Evolutionary conservation across 2,329 filamentous ascomycete species (phyloP).

Genomic region (Epichloe aotearoae): DNA sequence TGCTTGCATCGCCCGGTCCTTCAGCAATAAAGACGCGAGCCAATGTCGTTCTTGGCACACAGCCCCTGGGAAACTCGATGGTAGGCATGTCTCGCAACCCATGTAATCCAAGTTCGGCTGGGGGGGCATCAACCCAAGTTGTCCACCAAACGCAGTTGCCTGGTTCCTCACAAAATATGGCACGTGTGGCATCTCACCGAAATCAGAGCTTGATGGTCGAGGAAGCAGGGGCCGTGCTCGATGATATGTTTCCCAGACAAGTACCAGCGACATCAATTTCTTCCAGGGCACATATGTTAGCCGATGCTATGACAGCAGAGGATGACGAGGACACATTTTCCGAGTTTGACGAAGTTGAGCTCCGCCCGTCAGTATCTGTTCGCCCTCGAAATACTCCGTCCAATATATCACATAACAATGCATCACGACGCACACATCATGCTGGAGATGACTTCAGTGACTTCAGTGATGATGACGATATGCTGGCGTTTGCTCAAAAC

Average conservation of each 20-base stretch:
- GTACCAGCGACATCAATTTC: not conserved
- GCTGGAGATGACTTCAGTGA: conserved; percentile 28
- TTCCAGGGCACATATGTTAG: conserved; percentile 2
- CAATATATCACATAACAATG: not conserved
- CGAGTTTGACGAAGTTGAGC: conserved; percentile 18
- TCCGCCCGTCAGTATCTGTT: conserved; percentile 6
- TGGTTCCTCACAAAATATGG: conserved; percentile 10
- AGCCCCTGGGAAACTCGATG: conserved; percentile 19
- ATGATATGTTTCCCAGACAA: conserved; percentile 16
- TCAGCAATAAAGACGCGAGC: conserved; percentile 7
- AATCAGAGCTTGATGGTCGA: conserved; percentile 13
- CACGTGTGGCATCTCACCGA: conserved; percentile 6
- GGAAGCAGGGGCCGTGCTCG: conserved; percentile 11
- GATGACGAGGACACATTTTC: conserved; percentile 16
- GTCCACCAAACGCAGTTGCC: conserved; percentile 39
- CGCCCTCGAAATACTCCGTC: not conserved
- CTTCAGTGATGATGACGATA: conserved; percentile 37
- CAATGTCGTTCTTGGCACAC: conserved; percentile 31
- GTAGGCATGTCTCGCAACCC: conserved; percentile 21
- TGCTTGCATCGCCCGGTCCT: conserved; percentile 9
- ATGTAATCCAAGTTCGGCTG: conserved; percentile 17
- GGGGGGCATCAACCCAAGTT: conserved; percentile 30
- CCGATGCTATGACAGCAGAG: not conserved
- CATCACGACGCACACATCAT: conserved; percentile 8
- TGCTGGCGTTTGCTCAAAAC: conserved; percentile 38